Evolutionary conservation across 352 stramenopile species (phyloP).

Genomic region (Pythium brachiatum): DNA sequence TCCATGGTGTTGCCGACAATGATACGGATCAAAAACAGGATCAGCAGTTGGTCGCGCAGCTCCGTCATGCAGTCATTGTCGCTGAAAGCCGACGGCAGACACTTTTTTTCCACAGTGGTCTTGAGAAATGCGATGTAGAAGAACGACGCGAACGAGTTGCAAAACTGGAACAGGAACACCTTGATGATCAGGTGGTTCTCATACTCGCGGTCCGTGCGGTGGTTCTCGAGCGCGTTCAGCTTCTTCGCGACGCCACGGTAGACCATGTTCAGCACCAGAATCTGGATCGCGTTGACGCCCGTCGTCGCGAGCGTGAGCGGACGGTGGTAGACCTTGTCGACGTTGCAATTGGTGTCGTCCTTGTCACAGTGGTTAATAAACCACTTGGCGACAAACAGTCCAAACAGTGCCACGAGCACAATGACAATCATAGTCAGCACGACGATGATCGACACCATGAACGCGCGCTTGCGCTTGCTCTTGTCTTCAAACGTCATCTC

Average conservation of each 20-base stretch:
- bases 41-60: constrained; percentile 88
- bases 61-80: constrained; percentile 84
- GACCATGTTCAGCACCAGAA: constrained; percentile 92
- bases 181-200: constrained; percentile 96
- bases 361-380: constrained; percentile 50
- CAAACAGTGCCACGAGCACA: constrained; percentile 61
- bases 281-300: constrained; percentile 82
- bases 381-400: constrained; percentile 79
- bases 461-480: constrained; percentile 46
- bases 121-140: constrained; percentile 94
- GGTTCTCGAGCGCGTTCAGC: constrained; percentile 94
- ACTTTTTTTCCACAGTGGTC: constrained; percentile 54
- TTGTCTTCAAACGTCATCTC: constrained; percentile 72
- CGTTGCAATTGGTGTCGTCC: constrained; percentile 31
- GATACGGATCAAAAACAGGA: constrained; percentile 92
- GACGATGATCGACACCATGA: constrained; percentile 55
- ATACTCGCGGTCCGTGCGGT: constrained; percentile 88
- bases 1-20: constrained; percentile 90
- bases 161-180: constrained; percentile 98
- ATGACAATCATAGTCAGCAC: constrained; percentile 77
- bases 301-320: constrained; percentile 49
- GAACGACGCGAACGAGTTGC: constrained; percentile 96
- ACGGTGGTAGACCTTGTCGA: constrained; percentile 39
- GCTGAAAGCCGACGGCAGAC: constrained; percentile 35
- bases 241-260: constrained; percentile 90